Base-by-base conservation (phyloP, 1,284 basidiomycete species). In the Pyrrhoderma noxium region DNA sequence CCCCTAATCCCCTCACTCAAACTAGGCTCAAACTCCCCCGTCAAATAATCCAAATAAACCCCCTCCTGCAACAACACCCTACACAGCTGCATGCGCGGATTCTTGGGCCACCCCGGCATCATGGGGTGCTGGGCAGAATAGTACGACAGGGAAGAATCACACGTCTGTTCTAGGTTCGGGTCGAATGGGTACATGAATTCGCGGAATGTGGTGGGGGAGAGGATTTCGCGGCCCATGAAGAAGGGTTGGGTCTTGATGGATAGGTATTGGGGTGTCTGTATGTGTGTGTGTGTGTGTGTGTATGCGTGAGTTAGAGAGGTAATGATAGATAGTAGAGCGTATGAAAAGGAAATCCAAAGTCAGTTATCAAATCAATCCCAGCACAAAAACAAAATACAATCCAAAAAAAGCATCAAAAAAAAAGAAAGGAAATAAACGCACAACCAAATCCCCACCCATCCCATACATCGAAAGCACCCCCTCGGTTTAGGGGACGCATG, bases 61-160 rank as follows among this genome's bases (percentile, higher is more conserved):
- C 80, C 82, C 18, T 77, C 67, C 58, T 85, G 82, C 16, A 82
- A 66, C 53, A 78, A 80, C 8, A 84, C 65, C 4, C 78, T 69
- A 5, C 71, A 64, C 22, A 83, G 65, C n/a, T 73, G 67, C 79
- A 79, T 80, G 27, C 82, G 75, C 7, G 76, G 76, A 56, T 81
- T 80, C 1, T 76, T 71, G 2, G 80, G 80, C 57, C 73, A 76
- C 7, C 77, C 77, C 0, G 80, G 79, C 1, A 70, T 77, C 8
- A 59, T 62, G 8, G 67, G 63, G 16, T 73, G 70, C 1, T 64
- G 53, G 4, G n/a, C n/a, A 1, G 73, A 69, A 56, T 78, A 68
- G 57, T 79, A 82, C 3, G 67, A 65, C 3, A 79, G 65, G 1
- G 70, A 63, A 1, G 79, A 81, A 35, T 73, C 75, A 3, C 73